phyloP scores from a whole-genome alignment of 345 rosid species.

The Eucalyptus sp. region DNA sequence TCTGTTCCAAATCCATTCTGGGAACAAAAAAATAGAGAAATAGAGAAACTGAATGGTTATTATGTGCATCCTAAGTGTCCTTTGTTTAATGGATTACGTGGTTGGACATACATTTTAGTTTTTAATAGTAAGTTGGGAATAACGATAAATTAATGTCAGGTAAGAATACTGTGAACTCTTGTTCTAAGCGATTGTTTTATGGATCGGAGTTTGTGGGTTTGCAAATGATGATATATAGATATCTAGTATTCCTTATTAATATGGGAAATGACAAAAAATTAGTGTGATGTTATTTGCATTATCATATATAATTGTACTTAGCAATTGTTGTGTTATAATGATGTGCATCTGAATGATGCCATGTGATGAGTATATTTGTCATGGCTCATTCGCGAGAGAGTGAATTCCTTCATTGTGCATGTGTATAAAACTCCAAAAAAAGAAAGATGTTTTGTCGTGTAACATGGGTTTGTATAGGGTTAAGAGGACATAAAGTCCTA shows the following conservation, averaged over 20 bases:
- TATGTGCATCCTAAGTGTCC: background rate
- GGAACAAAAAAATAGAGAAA: too few relatives aligned
- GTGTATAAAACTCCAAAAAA: background rate
- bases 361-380: background rate
- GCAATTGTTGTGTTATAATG: background rate
- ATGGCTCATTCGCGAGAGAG: background rate
- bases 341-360: background rate
- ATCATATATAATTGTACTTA: background rate
- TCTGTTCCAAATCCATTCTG: too few relatives aligned
- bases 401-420: background rate
- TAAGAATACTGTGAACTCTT: background rate
- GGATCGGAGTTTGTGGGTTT: background rate
- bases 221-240: background rate
- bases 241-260: background rate
- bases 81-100: background rate
- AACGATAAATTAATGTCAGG: background rate
- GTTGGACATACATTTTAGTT: background rate
- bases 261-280: background rate
- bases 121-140: background rate
- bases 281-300: background rate
- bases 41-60: too few relatives aligned
- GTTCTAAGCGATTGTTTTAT: background rate
- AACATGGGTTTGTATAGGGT: background rate
- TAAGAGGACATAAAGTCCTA: background rate
- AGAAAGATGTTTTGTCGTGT: background rate